These are phyloP conservation scores for Suhomyces coccinellae DNA, from an alignment of 1,139 yeast genomes.

Conservation along the genomic window DNA sequence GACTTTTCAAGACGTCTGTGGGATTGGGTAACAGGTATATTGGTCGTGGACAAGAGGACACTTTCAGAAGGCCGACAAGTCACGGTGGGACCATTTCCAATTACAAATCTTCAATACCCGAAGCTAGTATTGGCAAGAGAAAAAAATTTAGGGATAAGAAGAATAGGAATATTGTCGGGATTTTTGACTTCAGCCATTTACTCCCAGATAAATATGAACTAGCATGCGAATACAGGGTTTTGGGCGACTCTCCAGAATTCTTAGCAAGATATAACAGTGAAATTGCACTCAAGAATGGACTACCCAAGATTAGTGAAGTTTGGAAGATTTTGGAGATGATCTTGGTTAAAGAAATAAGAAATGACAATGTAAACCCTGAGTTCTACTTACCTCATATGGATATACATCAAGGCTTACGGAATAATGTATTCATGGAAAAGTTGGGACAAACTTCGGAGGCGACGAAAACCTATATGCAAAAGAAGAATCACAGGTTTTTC, in stretches of 20 bases:
- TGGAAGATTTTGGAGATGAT: constrained; percentile 70
- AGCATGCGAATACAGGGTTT: constrained; percentile 72
- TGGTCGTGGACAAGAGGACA: constrained; percentile 20
- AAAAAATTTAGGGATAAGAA: constrained; percentile 21
- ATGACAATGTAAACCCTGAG: constrained; percentile 16
- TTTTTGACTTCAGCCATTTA: constrained; percentile 66
- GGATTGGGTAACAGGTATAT: constrained; percentile 40
- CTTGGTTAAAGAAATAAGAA: constrained; percentile 32
- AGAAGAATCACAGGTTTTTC: constrained; percentile 37
- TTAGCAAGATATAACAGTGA: constrained; percentile 68
- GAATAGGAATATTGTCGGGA: constrained; percentile 55
- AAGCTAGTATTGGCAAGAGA: constrained; percentile 12
- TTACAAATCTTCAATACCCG: constrained; percentile 28
- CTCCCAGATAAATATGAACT: constrained; percentile 77
- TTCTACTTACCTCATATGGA: constrained; percentile 9
- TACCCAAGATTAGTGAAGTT: constrained; percentile 64
- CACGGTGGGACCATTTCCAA: constrained; percentile 31
- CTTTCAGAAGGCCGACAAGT: constrained; percentile 27
- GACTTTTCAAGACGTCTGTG: constrained; percentile 41
- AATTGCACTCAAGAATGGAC: constrained; percentile 69
- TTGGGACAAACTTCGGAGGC: constrained; percentile 19
- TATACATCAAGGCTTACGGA: constrained; percentile 11
- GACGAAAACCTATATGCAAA: constrained; percentile 18
- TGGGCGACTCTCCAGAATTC: constrained; percentile 65
- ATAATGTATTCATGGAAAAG: constrained; percentile 21